A percentile compares a stretch with the other conserved stretches of the same genome.
phyloP scores from a whole-genome alignment of 1,284 basidiomycete species.

The Tilletiaria anomala region DNA sequence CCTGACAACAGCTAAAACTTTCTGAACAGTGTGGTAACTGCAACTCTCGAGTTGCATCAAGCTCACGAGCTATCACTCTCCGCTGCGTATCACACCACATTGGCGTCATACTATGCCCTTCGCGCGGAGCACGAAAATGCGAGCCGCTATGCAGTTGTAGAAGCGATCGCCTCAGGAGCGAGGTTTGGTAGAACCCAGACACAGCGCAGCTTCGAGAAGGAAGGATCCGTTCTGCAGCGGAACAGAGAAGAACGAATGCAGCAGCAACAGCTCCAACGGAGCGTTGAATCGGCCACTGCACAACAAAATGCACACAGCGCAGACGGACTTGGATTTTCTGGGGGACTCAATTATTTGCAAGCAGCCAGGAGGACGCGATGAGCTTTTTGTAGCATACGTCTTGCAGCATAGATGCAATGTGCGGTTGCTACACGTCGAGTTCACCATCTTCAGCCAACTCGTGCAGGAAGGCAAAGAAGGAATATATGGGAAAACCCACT shows the following conservation, averaged over 20 bases:
- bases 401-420: no score
- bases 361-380: no score
- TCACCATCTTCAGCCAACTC: constrained; percentile 31
- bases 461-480: constrained; percentile 18
- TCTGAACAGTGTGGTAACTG: not conserved
- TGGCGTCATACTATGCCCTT: constrained; percentile 58
- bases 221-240: constrained; percentile 1
- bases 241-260: not conserved
- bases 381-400: no score
- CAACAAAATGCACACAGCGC: no score
- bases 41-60: constrained; percentile 52
- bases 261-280: constrained; percentile 15
- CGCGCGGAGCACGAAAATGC: constrained; percentile 71
- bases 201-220: not conserved
- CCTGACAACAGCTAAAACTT: not conserved
- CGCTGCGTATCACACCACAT: constrained; percentile 53
- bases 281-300: no score
- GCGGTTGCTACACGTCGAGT: constrained; percentile 13
- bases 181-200: constrained; percentile 47
- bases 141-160: constrained; percentile 58
- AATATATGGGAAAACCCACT: constrained; percentile 60
- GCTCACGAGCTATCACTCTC: constrained; percentile 55
- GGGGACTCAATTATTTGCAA: no score
- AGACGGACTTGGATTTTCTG: no score
- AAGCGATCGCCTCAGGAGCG: constrained; percentile 67